Conservation (phyloP, 306 rosid genomes). For the Quercus aquifolioides region DNA sequence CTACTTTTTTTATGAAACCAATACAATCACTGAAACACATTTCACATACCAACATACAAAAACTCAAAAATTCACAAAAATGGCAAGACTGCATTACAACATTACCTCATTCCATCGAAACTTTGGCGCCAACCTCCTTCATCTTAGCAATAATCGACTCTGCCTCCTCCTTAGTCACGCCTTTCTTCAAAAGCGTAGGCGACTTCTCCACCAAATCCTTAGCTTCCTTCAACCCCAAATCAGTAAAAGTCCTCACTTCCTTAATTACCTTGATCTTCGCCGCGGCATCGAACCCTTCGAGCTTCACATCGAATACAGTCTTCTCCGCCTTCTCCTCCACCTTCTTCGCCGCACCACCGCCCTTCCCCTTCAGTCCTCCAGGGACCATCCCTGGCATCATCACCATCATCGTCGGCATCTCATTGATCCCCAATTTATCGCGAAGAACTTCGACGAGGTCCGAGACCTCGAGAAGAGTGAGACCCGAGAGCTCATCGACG, state of each 20-base stretch:
- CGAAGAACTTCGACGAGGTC: constrained; percentile 81
- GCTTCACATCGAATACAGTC: neutral
- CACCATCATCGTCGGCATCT: constrained; percentile 76
- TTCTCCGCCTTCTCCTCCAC: neutral
- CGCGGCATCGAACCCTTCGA: neutral
- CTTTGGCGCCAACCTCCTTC: constrained; percentile 89
- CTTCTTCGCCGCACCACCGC: constrained; percentile 37
- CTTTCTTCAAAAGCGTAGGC: constrained; percentile 14
- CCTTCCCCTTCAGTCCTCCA: constrained; percentile 52
- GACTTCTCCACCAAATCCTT: neutral
- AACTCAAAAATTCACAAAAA: neutral
- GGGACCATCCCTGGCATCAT: constrained; percentile 94
- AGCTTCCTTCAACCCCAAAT: constrained; percentile 4
- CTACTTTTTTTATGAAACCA: neutral
- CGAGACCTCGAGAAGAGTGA: constrained; percentile 63
- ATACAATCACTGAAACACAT: neutral
- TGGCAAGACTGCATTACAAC: neutral
- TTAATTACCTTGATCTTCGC: constrained; percentile 9
- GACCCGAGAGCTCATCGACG: constrained; percentile 64
- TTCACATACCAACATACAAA: no score
- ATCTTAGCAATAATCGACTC: constrained; percentile 76
- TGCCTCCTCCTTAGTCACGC: neutral
- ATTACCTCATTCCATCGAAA: constrained; percentile 77
- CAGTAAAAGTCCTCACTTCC: neutral
- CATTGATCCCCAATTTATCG: constrained; percentile 59